These are phyloP conservation scores for Guillardia theta DNA, from an alignment of 78 protist genomes.

Conservation along the genomic window DNA sequence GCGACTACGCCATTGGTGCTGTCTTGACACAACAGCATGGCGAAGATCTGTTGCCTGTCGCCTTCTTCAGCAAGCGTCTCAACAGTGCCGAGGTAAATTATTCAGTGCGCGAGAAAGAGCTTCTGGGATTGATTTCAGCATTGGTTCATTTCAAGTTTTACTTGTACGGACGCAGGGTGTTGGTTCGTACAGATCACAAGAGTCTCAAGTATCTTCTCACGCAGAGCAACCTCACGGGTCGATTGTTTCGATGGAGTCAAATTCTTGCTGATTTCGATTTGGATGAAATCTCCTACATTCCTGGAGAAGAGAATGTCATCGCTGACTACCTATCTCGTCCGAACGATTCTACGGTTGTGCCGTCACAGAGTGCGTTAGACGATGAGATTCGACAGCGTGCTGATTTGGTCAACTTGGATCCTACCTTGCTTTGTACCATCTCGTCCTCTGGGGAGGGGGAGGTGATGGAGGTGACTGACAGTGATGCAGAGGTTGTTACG, in stretches of 20 bases:
- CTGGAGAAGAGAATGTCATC: background rate
- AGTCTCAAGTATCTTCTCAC: background rate
- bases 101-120: constrained; percentile 32
- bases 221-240: background rate
- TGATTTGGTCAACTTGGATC: no score
- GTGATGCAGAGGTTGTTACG: no score
- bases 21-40: constrained; percentile 46
- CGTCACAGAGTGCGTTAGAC: no score
- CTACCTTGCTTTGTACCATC: no score
- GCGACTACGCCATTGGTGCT: constrained; percentile 47
- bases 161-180: background rate
- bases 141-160: background rate
- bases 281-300: background rate
- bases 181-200: constrained; percentile 53
- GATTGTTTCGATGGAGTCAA: background rate
- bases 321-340: background rate
- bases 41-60: constrained; percentile 14
- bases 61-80: constrained; percentile 39
- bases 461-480: no score
- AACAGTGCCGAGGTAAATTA: constrained; percentile 23
- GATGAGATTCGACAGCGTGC: no score
- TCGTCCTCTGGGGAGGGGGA: no score
- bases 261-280: background rate
- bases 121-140: constrained; percentile 11
- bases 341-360: no score